Conservation (phyloP, 23 red algal genomes). For the Gracilaria caudata region DNA sequence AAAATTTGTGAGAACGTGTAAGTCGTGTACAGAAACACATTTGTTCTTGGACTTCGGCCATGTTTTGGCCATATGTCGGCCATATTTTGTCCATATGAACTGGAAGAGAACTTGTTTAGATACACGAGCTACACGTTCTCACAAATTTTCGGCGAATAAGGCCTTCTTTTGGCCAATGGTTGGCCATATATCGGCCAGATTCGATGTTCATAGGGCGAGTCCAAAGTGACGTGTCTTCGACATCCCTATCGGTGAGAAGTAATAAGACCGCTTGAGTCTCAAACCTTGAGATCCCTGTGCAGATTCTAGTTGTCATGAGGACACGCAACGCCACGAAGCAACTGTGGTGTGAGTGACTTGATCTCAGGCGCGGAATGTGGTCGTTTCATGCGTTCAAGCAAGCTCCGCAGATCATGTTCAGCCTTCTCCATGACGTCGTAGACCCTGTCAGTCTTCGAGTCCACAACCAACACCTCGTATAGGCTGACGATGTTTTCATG, state of each 20-base stretch:
- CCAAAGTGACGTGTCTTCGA: conserved; percentile 91
- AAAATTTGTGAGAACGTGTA: too few relatives aligned
- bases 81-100: too few relatives aligned
- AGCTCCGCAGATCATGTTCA: conserved; percentile 64
- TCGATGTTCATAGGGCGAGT: too few relatives aligned
- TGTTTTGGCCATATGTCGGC: too few relatives aligned
- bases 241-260: conserved; percentile 43
- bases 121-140: too few relatives aligned
- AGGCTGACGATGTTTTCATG: conserved; percentile 77
- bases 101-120: too few relatives aligned
- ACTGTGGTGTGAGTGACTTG: conserved; percentile 67
- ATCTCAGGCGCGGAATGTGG: conserved; percentile 76
- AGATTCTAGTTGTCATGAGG: conserved; percentile 78
- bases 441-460: conserved; percentile 56
- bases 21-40: too few relatives aligned
- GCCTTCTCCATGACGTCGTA: conserved; percentile 91
- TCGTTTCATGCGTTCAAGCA: conserved; percentile 73
- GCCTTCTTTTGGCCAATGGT: too few relatives aligned
- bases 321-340: conserved; percentile 68
- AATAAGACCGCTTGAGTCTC: conserved; percentile 88
- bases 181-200: too few relatives aligned
- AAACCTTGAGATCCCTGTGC: conserved; percentile 87
- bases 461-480: conserved; percentile 83
- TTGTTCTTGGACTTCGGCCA: too few relatives aligned
- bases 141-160: too few relatives aligned